These are phyloP conservation scores for Sugiyamaella neomexicana DNA, from an alignment of 1,139 yeast species.

Conservation along the genomic window DNA sequence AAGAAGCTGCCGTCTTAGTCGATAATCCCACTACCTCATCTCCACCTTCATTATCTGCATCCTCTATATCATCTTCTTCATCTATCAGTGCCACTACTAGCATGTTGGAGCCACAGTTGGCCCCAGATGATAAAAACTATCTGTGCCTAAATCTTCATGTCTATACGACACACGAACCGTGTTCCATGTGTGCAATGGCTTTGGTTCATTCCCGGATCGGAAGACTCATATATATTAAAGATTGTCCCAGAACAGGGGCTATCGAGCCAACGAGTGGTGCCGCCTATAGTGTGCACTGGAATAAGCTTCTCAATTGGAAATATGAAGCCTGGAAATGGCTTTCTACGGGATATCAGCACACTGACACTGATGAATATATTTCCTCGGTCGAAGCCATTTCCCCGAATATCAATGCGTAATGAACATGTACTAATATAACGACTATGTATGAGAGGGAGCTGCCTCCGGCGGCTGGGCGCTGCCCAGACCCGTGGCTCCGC, in stretches of 20 bases:
- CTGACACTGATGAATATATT: conserved; percentile 18
- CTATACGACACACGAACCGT: conserved; percentile 92
- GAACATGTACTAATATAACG: conserved; percentile 1
- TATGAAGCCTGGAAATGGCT: conserved; percentile 76
- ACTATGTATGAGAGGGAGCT: background rate
- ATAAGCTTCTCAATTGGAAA: conserved; percentile 72
- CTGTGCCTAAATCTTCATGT: conserved; percentile 76
- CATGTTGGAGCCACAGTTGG: conserved; percentile 6
- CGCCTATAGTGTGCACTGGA: conserved; percentile 72
- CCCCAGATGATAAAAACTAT: conserved; percentile 45
- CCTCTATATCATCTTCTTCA: conserved; percentile 19
- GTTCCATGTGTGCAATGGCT: conserved; percentile 97
- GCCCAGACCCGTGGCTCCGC: background rate
- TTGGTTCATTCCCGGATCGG: conserved; percentile 84
- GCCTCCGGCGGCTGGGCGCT: background rate
- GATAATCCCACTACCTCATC: background rate
- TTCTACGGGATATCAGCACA: conserved; percentile 15
- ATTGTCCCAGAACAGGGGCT: conserved; percentile 53
- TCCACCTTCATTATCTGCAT: conserved; percentile 13
- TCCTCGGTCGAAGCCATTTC: conserved; percentile 17
- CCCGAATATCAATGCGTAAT: conserved; percentile 20
- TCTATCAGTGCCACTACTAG: conserved; percentile 1
- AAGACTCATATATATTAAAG: conserved; percentile 60
- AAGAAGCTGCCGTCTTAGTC: background rate
- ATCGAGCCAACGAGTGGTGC: conserved; percentile 60